Evolutionary conservation across 2,329 filamentous ascomycete genomes (phyloP), one percentile per base, ranked within the genome.

Genomic region (Phoma sp.): DNA sequence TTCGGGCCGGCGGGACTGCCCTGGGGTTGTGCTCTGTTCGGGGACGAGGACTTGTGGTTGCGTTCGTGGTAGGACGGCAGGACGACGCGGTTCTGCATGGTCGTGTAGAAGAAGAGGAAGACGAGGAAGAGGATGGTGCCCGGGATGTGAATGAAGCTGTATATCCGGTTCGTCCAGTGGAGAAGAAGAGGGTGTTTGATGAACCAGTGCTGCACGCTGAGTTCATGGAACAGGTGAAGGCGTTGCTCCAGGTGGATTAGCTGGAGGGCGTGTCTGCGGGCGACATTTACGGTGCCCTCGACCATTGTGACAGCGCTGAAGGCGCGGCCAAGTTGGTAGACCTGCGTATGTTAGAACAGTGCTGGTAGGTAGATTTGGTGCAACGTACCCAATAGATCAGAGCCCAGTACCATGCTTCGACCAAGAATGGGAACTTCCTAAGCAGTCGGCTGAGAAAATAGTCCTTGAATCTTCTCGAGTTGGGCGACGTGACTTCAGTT

Each of bases 131-230:
- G 80, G 60, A 91, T 91, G 5, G 88, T 91, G 12, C 87, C 88
- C 0, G 88, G 89, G 53, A 91, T 91, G 72, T 91, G 89, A 65
- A 92, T 90, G 74, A 90, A 91, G 5, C 87, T 90, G 75, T 91
- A 91, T 23, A 84, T 81, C 66, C 87, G 83, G 74, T 91, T 91
- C 63, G 87, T 89, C 83, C 83, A 90, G 61, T 80, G 83, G 78
- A 92, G 83, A 34, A 88, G 64, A 23, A 77, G 68, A 1, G 85
- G 81, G 45, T 81, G 81, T 17, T 75, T 71, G 42, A 86, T 74
- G 67, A 86, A 84, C 71, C 77, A 82, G 28, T 73, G 72, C 73
- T 91, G 88, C 38, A 91, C 80, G 11, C 77, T 76, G 3, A 84
- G 74, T 71, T 91, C 88, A 76, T 81, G 79, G 72, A 90, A 91